These are phyloP conservation scores for Castanospermum australe DNA, from an alignment of 306 rosid genomes.

Conservation along the genomic window DNA sequence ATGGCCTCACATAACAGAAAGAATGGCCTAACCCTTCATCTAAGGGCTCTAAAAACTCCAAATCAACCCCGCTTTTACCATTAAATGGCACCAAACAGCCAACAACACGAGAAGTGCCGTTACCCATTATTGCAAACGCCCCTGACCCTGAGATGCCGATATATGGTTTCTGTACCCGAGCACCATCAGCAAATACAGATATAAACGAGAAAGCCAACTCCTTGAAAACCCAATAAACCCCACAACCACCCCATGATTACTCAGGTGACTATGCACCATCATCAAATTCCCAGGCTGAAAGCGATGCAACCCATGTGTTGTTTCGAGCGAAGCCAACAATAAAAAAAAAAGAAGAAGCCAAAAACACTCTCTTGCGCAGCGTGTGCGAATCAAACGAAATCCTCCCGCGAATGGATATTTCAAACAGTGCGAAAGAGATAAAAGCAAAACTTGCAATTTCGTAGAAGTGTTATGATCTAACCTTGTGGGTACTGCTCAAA, in stretches of 20 bases:
- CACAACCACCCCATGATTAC: conserved; percentile 20
- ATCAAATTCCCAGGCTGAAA: conserved; percentile 23
- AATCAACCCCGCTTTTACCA: conserved; percentile 56
- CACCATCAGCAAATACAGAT: conserved; percentile 32
- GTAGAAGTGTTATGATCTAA: conserved; percentile 35
- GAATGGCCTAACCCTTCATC: conserved; percentile 76
- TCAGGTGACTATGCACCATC: conserved; percentile 34
- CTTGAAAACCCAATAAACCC: conserved; percentile 23
- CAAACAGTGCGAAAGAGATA: neutral
- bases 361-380: neutral
- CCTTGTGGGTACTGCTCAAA: conserved; percentile 26
- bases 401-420: neutral
- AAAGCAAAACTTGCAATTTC: neutral
- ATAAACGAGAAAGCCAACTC: conserved; percentile 5
- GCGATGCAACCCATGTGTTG: conserved; percentile 16
- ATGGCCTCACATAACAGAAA: conserved; percentile 64
- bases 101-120: conserved; percentile 72
- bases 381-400: conserved; percentile 7
- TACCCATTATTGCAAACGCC: conserved; percentile 51
- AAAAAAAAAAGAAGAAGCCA: neutral
- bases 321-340: conserved; percentile 1
- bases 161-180: conserved; percentile 15
- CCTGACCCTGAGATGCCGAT: conserved; percentile 7
- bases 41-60: conserved; percentile 61
- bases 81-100: conserved; percentile 63